These are phyloP conservation scores for Oryza glaberrima DNA, from an alignment of 176 grass and related monocot genomes.

Conservation along the genomic window DNA sequence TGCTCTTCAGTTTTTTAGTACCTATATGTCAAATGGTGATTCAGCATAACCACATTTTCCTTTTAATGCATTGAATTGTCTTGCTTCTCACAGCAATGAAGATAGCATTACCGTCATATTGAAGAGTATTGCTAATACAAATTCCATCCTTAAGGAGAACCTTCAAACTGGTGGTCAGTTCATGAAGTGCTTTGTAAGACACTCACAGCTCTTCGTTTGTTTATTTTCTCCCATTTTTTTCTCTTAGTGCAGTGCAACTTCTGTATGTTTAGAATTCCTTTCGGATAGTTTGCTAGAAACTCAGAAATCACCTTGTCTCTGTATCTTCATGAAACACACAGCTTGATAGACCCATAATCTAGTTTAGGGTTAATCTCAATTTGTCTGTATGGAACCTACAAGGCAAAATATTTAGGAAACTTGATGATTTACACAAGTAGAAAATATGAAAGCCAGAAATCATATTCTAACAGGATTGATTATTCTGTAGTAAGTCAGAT, in stretches of 20 bases:
- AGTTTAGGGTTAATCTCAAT: neutral
- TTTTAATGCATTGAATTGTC: constrained; percentile 22
- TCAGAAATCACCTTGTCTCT: neutral
- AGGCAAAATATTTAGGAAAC: neutral
- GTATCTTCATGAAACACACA: constrained; percentile 11
- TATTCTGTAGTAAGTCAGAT: neutral
- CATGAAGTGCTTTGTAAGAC: constrained; percentile 78
- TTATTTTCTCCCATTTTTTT: neutral
- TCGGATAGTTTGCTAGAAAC: constrained; percentile 4
- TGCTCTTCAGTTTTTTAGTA: constrained; percentile 32
- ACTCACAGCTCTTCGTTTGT: constrained; percentile 13
- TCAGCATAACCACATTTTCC: neutral
- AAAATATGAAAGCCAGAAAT: neutral
- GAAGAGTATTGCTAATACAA: constrained; percentile 72
- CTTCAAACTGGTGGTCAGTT: constrained; percentile 65
- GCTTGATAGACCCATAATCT: neutral
- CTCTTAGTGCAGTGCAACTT: neutral
- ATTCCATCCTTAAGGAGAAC: constrained; percentile 79
- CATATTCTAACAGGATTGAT: neutral
- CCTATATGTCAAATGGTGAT: constrained; percentile 5
- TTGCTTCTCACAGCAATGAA: constrained; percentile 76
- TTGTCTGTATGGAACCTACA: constrained; percentile 5
- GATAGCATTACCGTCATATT: constrained; percentile 87
- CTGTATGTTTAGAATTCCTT: neutral
- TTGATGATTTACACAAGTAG: neutral